Evolutionary conservation across 345 rosid species (phyloP).

Genomic region (Euphorbia lathyris): DNA sequence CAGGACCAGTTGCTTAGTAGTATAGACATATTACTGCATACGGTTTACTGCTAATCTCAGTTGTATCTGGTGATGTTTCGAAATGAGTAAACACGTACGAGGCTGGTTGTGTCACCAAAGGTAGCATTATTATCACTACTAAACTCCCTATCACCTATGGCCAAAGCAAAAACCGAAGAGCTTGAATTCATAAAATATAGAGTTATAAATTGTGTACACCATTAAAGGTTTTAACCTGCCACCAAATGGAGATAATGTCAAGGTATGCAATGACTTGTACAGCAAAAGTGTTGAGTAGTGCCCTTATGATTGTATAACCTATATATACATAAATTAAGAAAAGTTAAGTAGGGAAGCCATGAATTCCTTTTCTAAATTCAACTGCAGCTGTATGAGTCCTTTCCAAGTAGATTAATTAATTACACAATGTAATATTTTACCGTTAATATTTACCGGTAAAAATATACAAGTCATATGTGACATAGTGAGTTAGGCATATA

Average conservation of each 20-base stretch:
- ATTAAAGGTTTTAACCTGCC: slow-evolving; percentile 47
- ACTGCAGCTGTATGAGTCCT: no score
- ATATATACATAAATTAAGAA: no score
- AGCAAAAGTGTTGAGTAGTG: slow-evolving; percentile 56
- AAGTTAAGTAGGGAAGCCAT: no score
- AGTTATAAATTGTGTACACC: neutral
- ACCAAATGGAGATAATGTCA: slow-evolving; percentile 61
- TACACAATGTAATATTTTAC: no score
- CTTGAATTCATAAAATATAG: no score
- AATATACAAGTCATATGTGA: no score
- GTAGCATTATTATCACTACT: slow-evolving; percentile 56
- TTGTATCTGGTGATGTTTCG: slow-evolving; percentile 38
- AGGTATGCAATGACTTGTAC: slow-evolving; percentile 57
- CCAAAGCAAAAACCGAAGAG: neutral
- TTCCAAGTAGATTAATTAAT: no score
- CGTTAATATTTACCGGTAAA: no score
- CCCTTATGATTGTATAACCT: slow-evolving; percentile 53
- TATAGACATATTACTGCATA: slow-evolving; percentile 51
- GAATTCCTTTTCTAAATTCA: no score
- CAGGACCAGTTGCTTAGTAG: slow-evolving; percentile 64
- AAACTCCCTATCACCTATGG: slow-evolving; percentile 50
- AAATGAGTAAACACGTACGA: slow-evolving; percentile 54
- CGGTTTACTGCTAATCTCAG: slow-evolving; percentile 53
- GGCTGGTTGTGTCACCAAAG: slow-evolving; percentile 48
- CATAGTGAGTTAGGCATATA: no score